Evolutionary conservation across 2,329 filamentous ascomycete species (phyloP), one percentile per base, ranked within the genome.

Genomic region (Colletotrichum aenigma): DNA sequence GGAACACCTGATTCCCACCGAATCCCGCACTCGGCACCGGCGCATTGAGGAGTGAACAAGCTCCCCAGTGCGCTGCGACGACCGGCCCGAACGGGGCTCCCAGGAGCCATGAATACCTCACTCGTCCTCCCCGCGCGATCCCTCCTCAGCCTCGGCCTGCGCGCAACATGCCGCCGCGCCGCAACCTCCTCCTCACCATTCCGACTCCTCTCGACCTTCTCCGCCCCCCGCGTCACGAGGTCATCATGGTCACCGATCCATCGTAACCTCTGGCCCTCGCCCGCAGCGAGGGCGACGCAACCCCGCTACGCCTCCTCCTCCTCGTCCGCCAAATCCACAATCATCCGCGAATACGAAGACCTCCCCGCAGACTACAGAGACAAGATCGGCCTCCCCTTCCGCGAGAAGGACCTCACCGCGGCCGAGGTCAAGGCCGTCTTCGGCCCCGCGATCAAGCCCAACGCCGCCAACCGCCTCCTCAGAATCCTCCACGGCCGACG

Each of bases 401-500:
- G 88, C 61, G 82, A 81, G 7, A 82, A 84, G 5, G 88, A 91
- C n/a, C 83, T 93, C 24, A 85, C 85, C 4, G 82, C 87, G 21
- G 80, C 81, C 10, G 89, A 93, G 79, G 84, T 87, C 7, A 79
- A 84, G 18, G 75, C 78, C 12, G 85, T 92, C 48, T 92, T 93
- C 76, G 89, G 90, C 2, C 79, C 85, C 7, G 83, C 84, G 15
- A 84, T 92, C 61, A 82, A 85, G 75, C 81, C 85, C 1, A 77
- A 79, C 5, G 79, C 81, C 7, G 92, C 88, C 24, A 93, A 93
- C 80, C 84, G 83, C 60, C 82, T 93, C 58, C 82, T 93, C 66
- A 85, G 86, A 68, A 89, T 93, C 66, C 82, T 93, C 15, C 92
- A 94, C 80, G 92, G 92, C 10, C 88, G 91, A 43, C 87, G 92